A percentile compares a stretch with the other conserved stretches of the same genome.
Evolutionary conservation across 495 filamentous ascomycete genomes (phyloP).

Genomic region (Penicillium atrosanguineum): DNA sequence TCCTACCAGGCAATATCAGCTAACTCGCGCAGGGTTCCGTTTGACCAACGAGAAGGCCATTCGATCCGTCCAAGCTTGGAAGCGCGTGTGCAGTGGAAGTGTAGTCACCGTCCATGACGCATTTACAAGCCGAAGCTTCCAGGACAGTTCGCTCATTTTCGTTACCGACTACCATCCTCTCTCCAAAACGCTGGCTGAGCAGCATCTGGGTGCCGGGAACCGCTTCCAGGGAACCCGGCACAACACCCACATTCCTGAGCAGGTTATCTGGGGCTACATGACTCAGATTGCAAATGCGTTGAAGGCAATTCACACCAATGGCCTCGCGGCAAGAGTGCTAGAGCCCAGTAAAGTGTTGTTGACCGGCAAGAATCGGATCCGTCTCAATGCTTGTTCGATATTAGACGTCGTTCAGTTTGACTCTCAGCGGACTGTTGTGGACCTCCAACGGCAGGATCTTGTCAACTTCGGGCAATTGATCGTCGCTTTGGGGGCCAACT

Average conservation of each 20-base stretch:
- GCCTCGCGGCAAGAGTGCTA: constrained; percentile 79
- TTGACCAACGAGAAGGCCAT: constrained; percentile 88
- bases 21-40: constrained; percentile 56
- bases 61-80: constrained; percentile 84
- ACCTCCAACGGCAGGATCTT: constrained; percentile 88
- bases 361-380: constrained; percentile 67
- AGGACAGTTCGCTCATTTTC: constrained; percentile 91
- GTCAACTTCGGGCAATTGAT: constrained; percentile 80
- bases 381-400: constrained; percentile 83
- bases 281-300: constrained; percentile 89
- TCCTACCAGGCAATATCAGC: not conserved
- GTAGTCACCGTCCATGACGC: constrained; percentile 88
- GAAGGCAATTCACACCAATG: constrained; percentile 76
- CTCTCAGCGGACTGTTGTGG: constrained; percentile 57
- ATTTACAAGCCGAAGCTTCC: constrained; percentile 89
- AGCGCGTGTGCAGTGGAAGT: constrained; percentile 74
- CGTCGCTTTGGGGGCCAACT: constrained; percentile 70
- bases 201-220: constrained; percentile 64
- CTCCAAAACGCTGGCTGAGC: constrained; percentile 84
- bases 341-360: constrained; percentile 83
- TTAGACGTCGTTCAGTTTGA: constrained; percentile 85
- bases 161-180: constrained; percentile 91
- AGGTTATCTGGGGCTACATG: constrained; percentile 85
- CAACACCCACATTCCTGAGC: constrained; percentile 63
- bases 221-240: constrained; percentile 49